phyloP scores from a whole-genome alignment of 2,329 filamentous ascomycete species.

The Cryoendolithus antarcticus region DNA sequence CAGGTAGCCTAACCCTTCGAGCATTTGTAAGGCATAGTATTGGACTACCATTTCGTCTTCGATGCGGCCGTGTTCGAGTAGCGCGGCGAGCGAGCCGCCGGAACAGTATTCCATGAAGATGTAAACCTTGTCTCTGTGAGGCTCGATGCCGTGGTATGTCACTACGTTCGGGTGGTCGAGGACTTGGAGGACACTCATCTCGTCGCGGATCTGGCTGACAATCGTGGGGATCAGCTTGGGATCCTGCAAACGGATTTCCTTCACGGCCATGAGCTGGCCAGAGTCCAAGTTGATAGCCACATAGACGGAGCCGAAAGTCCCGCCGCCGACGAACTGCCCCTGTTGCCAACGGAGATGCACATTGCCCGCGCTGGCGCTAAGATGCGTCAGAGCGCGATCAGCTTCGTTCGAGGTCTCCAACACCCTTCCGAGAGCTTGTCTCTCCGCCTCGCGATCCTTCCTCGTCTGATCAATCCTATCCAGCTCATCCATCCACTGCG shows the following conservation, averaged over 20 bases:
- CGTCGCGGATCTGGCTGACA: slow-evolving; percentile 84
- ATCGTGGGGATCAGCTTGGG: slow-evolving; percentile 92
- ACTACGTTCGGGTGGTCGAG: slow-evolving; percentile 97
- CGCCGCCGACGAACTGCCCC: slow-evolving; percentile 93
- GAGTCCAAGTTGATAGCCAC: slow-evolving; percentile 95
- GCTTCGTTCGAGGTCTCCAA: slow-evolving; percentile 92
- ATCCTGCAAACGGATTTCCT: slow-evolving; percentile 94
- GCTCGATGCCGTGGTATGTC: slow-evolving; percentile 94
- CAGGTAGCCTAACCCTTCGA: slow-evolving; percentile 87
- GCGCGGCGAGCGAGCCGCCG: slow-evolving; percentile 75
- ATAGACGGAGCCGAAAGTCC: slow-evolving; percentile 95
- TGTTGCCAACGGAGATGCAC: slow-evolving; percentile 96
- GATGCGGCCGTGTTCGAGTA: slow-evolving; percentile 90
- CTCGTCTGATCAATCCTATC: slow-evolving; percentile 65
- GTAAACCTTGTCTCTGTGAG: slow-evolving; percentile 97
- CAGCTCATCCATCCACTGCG: slow-evolving; percentile 62
- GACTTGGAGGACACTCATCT: slow-evolving; percentile 92
- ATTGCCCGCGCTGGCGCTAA: slow-evolving; percentile 89
- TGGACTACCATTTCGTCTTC: slow-evolving; percentile 97
- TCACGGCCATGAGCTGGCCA: slow-evolving; percentile 93
- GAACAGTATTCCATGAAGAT: slow-evolving; percentile 99
- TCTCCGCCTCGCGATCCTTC: slow-evolving; percentile 68
- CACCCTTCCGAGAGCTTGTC: slow-evolving; percentile 78
- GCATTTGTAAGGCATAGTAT: slow-evolving; percentile 86
- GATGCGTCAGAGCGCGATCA: slow-evolving; percentile 82